Evolutionary conservation across 768 basidiomycete genomes (phyloP), one percentile per base, ranked within the genome.

Genomic region (Auricularia auricula-judae): DNA sequence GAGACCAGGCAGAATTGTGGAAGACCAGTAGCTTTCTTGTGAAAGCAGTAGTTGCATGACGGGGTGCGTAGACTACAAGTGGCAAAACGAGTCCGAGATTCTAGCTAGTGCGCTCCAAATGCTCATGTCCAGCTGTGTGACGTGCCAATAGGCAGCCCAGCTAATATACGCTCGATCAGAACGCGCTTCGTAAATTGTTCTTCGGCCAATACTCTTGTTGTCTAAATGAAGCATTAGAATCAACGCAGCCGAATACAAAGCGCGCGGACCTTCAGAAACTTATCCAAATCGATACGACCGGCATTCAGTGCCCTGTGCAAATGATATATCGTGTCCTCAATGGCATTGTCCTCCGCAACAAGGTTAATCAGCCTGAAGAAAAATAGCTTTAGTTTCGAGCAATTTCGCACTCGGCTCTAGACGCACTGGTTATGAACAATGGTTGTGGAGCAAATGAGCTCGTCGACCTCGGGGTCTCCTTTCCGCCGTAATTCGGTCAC

Each of bases 271-370:
- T 93, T 87, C 64, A 98, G 78, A 79, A 98, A 98, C 51, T 90
- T 83, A 72, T 99, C 96, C 64, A 98, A 82, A 78, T 98, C 96
- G 67, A 98, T 88, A 65, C 93, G 85, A 0, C 91, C 91, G 62
- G 87, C 79, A 72, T 97, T 97, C 67, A 99, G 79, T 0, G 94
- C 96, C 66, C 94, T 84, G 68, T 95, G 93, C 59, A 99, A 83
- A 74, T 98, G 94, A 76, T 98, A 99, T 66, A 97, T 89, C 58
- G 96, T 96, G 74, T 98, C 97, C 76, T 98, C 96, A 72, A 98
- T 94, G 1, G 96, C 93, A 71, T 93, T 94, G 75, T 98, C 97
- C 74, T 99, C 97, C n/a, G 97, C 95, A n/a, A 98, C 88, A 35
- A 98, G 81, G 72, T 98, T 91, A 69, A 98, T 87, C 29, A 99